Evolutionary conservation across 768 basidiomycete genomes (phyloP).

Genomic region (Pholiota molesta): DNA sequence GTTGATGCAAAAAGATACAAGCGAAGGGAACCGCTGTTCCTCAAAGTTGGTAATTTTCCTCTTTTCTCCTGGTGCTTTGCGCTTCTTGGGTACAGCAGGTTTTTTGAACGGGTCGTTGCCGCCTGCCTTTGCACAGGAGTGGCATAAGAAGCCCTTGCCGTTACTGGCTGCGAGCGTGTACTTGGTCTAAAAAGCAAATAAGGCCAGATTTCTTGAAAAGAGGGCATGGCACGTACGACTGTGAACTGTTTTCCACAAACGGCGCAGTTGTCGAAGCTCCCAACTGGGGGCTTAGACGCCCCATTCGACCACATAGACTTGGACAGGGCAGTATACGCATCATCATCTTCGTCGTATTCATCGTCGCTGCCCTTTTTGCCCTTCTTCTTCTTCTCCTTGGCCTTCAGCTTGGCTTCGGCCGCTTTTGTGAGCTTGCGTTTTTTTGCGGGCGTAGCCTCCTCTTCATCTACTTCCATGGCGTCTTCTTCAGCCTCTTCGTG

Average conservation of each 20-base stretch:
- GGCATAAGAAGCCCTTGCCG: slow-evolving; percentile 81
- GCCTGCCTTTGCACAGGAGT: slow-evolving; percentile 76
- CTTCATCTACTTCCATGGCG: slow-evolving; percentile 26
- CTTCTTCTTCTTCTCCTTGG: slow-evolving; percentile 45
- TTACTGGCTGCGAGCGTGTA: slow-evolving; percentile 80
- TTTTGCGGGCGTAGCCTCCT: slow-evolving; percentile 42
- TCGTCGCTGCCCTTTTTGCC: slow-evolving; percentile 45
- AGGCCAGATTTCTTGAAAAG: too few relatives aligned
- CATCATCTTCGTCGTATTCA: slow-evolving; percentile 62
- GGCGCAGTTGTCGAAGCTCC: slow-evolving; percentile 81
- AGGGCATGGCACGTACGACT: slow-evolving; percentile 59
- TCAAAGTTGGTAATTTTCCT: slow-evolving; percentile 72
- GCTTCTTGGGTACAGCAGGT: slow-evolving; percentile 58
- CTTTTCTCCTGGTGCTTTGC: slow-evolving; percentile 65
- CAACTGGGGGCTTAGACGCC: slow-evolving; percentile 64
- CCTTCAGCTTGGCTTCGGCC: slow-evolving; percentile 43
- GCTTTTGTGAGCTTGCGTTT: slow-evolving; percentile 60
- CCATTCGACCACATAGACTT: slow-evolving; percentile 45
- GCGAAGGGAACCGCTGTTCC: slow-evolving; percentile 64
- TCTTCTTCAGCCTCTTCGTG: slow-evolving; percentile 20
- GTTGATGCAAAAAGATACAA: slow-evolving; percentile 82
- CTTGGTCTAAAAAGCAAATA: slow-evolving; percentile 59
- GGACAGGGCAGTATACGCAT: slow-evolving; percentile 68
- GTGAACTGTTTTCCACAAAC: slow-evolving; percentile 85
- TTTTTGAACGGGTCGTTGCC: slow-evolving; percentile 90